These are phyloP conservation scores for Phytophthora meadii DNA, from an alignment of 352 stramenopile genomes.

Conservation along the genomic window DNA sequence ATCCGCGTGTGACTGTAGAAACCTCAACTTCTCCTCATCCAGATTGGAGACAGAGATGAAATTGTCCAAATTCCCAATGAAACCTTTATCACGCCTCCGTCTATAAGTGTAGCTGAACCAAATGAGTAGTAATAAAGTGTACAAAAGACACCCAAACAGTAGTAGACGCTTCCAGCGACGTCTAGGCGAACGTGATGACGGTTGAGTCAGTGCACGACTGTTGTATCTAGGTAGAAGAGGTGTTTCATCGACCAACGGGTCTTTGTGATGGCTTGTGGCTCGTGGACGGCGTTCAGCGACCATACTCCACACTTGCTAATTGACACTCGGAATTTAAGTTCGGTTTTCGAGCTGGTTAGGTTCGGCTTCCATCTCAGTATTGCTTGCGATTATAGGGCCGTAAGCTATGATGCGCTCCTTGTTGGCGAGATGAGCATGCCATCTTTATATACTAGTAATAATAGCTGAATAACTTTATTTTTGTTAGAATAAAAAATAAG, in stretches of 20 bases:
- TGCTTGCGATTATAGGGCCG: too few relatives aligned
- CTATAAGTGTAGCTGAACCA: constrained; percentile 14
- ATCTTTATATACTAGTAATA: too few relatives aligned
- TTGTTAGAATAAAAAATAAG: too few relatives aligned
- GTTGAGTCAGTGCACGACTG: neutral
- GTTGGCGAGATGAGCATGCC: too few relatives aligned
- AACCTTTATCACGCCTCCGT: neutral
- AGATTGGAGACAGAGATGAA: constrained; percentile 25
- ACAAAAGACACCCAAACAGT: constrained; percentile 21
- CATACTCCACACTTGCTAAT: constrained; percentile 12
- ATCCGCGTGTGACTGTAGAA: constrained; percentile 31
- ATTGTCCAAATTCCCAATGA: neutral
- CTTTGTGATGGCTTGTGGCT: constrained; percentile 5
- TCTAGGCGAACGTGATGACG: neutral
- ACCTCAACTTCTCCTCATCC: constrained; percentile 16
- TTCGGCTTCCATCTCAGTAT: too few relatives aligned
- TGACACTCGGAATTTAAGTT: constrained; percentile 12
- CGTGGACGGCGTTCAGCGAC: constrained; percentile 20
- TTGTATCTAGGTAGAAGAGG: constrained; percentile 18
- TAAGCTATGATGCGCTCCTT: too few relatives aligned
- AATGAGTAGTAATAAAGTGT: constrained; percentile 24
- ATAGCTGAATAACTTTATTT: too few relatives aligned
- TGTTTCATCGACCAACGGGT: neutral
- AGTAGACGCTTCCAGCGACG: constrained; percentile 21
- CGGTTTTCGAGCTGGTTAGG: too few relatives aligned